Base-by-base conservation (phyloP, 257 asterid species). In the Thymus quinquecostatus region DNA sequence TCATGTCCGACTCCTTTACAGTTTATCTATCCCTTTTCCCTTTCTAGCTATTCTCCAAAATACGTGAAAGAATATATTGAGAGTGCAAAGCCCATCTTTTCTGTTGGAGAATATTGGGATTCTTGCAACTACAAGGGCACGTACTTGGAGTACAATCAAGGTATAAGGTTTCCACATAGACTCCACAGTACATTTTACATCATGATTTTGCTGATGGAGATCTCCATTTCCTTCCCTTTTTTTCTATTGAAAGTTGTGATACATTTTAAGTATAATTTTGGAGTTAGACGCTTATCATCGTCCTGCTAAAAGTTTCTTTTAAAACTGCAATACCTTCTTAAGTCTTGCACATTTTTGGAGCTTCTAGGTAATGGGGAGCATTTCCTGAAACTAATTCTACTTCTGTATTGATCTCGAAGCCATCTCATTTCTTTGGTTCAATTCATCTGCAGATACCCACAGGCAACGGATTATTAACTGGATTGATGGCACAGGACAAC, bases 101-200 rank as follows among this genome's bases (percentile, higher is more conserved):
- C 93, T 49, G 89, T 94, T 41, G 99, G 99, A 43, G 99, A 94
- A 79, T 88, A 84, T 56, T 94, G 99, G 99, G 98, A 89, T 83
- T 71, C 97, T 66, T 94, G 99, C 91, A 89, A 89, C 66, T 94
- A 94, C 86, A 89, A 40, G 53, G 99, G 88, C 73, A 60, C 68
- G 60, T 63, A 77, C 78, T 83, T 94, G 95, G 98, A 91, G 76
- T 82, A 88, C 87, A 88, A 91, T 75, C 97, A 94, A 91, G 96
- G 98, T 89, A 86, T 55, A 40, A 13, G 14, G 10, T 58, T 67
- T 66, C 36, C 73, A 11, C 62, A 63, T 34, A 56, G 50, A 70
- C 8, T 54, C 30, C 7, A 64, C 4, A 60, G 1, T 10, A 43
- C 43, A 59, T 51, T 58, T 29, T 48, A 14, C 51, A 3, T 68